These are phyloP conservation scores for Mycena amicta DNA, from an alignment of 768 basidiomycete species.

Conservation along the genomic window DNA sequence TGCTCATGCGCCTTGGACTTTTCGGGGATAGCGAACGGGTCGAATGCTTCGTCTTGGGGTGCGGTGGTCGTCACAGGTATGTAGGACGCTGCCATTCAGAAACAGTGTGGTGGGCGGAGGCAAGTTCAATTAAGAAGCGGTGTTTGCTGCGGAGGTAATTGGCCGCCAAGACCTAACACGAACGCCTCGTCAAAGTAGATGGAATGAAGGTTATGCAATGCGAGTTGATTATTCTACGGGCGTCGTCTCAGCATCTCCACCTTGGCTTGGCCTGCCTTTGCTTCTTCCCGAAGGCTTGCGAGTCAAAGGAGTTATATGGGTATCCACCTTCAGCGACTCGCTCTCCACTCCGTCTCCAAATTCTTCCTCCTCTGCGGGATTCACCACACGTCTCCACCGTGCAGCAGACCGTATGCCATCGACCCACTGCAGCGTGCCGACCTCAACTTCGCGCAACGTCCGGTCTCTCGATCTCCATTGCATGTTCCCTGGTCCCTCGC, in stretches of 20 bases:
- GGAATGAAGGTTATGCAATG: conserved; percentile 15
- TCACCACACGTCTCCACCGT: conserved; percentile 57
- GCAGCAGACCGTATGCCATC: conserved; percentile 65
- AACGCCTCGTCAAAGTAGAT: conserved; percentile 6
- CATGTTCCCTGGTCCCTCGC: conserved; percentile 43
- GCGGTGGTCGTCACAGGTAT: conserved; percentile 1
- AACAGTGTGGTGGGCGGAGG: conserved; percentile 2
- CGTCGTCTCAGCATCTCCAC: conserved; percentile 38
- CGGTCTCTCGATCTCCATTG: conserved; percentile 62
- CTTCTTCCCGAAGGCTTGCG: conserved; percentile 62
- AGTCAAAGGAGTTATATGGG: conserved; percentile 63
- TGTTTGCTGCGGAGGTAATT: too few species aligned
- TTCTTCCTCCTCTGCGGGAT: conserved; percentile 37
- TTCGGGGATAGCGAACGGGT: conserved; percentile 20
- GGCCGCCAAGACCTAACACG: too few species aligned
- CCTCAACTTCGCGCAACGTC: conserved; percentile 61
- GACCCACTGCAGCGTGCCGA: conserved; percentile 67
- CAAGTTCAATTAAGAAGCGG: too few species aligned
- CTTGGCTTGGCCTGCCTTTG: conserved; percentile 54
- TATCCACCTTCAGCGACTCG: conserved; percentile 36
- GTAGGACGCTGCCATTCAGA: conserved; percentile 11
- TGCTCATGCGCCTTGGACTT: conserved; percentile 12
- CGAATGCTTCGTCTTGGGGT: conserved; percentile 27
- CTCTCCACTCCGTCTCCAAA: conserved; percentile 40
- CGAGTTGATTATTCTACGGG: conserved; percentile 29